Evolutionary conservation across 495 filamentous ascomycete genomes (phyloP).

Genomic region (Cercophora scortea): DNA sequence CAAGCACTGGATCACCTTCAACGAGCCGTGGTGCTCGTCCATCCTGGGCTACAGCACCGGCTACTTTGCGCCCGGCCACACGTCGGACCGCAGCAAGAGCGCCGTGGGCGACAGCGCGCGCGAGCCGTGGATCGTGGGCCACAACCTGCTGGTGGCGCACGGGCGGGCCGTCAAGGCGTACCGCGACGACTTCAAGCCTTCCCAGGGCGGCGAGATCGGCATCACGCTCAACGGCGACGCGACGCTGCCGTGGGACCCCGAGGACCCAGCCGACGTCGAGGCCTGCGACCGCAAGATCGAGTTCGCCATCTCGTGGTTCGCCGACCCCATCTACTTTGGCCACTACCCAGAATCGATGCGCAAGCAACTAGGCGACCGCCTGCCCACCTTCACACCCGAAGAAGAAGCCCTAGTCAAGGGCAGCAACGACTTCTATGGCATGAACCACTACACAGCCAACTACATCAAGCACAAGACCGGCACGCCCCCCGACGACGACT

Average conservation of each 20-base stretch:
- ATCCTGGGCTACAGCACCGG: slow-evolving; percentile 55
- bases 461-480: slow-evolving; percentile 65
- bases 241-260: slow-evolving; percentile 48
- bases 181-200: slow-evolving; percentile 57
- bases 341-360: slow-evolving; percentile 71
- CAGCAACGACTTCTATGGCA: slow-evolving; percentile 76
- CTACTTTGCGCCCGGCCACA: slow-evolving; percentile 52
- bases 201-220: slow-evolving; percentile 49
- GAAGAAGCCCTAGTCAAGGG: slow-evolving; percentile 61
- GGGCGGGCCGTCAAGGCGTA: slow-evolving; percentile 57
- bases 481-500: slow-evolving; percentile 53
- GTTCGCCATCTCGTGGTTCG: slow-evolving; percentile 61
- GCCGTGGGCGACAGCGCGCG: slow-evolving; percentile 47
- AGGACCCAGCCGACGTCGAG: slow-evolving; percentile 49
- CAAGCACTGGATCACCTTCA: slow-evolving; percentile 61
- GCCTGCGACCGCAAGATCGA: slow-evolving; percentile 58
- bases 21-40: slow-evolving; percentile 56
- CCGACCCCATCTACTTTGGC: slow-evolving; percentile 68
- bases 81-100: slow-evolving; percentile 48
- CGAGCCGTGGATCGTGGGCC: slow-evolving; percentile 55
- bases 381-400: slow-evolving; percentile 57
- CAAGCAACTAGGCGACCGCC: slow-evolving; percentile 61
- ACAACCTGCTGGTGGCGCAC: slow-evolving; percentile 53
- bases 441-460: slow-evolving; percentile 82
- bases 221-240: slow-evolving; percentile 59